Conservation (phyloP, 169 alveolate species). For the Eimeria acervulina region DNA sequence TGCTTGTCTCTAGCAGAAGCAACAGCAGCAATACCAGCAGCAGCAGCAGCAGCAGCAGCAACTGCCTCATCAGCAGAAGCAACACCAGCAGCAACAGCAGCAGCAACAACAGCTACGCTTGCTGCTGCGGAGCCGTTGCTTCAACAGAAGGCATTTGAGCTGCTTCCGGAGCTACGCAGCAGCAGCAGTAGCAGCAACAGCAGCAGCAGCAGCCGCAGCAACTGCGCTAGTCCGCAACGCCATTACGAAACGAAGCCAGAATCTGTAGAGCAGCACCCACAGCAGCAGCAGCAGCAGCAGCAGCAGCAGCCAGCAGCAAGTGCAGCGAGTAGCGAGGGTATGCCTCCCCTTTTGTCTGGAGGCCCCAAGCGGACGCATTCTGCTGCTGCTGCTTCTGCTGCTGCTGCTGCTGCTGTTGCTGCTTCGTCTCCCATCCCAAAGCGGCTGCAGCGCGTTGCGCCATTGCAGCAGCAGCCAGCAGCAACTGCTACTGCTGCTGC, state of each 20-base stretch:
- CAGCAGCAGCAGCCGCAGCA: no score
- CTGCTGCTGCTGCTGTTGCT: no score
- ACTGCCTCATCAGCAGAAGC: neutral
- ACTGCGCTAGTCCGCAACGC: slow-evolving; percentile 23
- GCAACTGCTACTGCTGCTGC: slow-evolving; percentile 1
- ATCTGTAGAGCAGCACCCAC: neutral
- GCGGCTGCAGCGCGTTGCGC: neutral
- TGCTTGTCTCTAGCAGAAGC: neutral
- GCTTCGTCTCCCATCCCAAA: neutral
- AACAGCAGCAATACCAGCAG: slow-evolving; percentile 6
- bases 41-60: slow-evolving; percentile 12
- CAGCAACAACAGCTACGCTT: neutral
- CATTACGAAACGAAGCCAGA: neutral
- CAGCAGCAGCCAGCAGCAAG: neutral
- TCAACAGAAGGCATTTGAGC: neutral
- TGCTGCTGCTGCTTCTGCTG: neutral
- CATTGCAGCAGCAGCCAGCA: neutral
- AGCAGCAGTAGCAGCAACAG: slow-evolving; percentile 29
- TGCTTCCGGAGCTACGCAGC: slow-evolving; percentile 12
- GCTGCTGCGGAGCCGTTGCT: slow-evolving; percentile 4
- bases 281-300: slow-evolving; percentile 1
- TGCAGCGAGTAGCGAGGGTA: neutral
- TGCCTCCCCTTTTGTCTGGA: neutral
- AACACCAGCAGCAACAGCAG: slow-evolving; percentile 16
- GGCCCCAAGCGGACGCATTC: neutral